Conservation (phyloP, 2,329 filamentous ascomycete genomes). For the Phyllosticta paracitricarpa region DNA sequence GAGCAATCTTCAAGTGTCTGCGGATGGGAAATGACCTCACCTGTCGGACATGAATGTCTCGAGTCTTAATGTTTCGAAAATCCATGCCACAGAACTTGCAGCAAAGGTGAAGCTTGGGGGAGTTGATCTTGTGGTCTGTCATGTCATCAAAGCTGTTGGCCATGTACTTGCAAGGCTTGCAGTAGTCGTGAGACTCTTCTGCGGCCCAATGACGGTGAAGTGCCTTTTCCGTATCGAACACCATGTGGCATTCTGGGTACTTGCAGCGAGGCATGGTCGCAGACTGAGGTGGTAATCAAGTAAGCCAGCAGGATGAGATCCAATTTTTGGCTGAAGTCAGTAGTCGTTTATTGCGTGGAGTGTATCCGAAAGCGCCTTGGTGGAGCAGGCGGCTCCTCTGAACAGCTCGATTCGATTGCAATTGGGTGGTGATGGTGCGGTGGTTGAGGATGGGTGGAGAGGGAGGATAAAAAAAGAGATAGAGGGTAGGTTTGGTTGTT, state of each 20-base stretch:
- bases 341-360: no score
- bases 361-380: no score
- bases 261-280: slow-evolving; percentile 30
- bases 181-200: slow-evolving; percentile 36
- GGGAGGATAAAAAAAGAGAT: no score
- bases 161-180: slow-evolving; percentile 35
- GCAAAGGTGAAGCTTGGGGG: slow-evolving; percentile 36
- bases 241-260: slow-evolving; percentile 34
- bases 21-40: slow-evolving; percentile 25
- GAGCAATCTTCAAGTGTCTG: neutral
- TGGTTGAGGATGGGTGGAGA: no score
- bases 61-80: slow-evolving; percentile 43
- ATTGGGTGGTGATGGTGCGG: no score
- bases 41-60: slow-evolving; percentile 41
- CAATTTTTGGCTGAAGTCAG: no score
- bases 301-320: no score
- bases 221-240: slow-evolving; percentile 35
- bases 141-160: slow-evolving; percentile 36
- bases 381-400: neutral
- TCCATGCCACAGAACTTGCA: slow-evolving; percentile 49
- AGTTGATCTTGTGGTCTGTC: slow-evolving; percentile 37
- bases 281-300: no score
- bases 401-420: neutral
- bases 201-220: slow-evolving; percentile 44
- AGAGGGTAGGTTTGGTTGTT: no score